Evolutionary conservation across 2,329 filamentous ascomycete species (phyloP).

Genomic region (Hymenoscyphus repandus): DNA sequence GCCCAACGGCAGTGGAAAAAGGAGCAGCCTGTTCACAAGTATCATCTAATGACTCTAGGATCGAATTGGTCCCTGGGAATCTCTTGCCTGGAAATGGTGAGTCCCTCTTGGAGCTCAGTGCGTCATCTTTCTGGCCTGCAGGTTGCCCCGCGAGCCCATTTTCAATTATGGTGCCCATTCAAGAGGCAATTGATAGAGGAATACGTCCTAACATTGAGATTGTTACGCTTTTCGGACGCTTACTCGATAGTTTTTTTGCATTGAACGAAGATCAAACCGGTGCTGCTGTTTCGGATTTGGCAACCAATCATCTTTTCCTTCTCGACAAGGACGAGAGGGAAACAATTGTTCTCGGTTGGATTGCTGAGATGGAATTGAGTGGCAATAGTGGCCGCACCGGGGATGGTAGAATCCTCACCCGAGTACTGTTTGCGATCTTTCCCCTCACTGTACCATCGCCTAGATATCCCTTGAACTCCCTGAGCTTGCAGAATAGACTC

Average conservation of each 20-base stretch:
- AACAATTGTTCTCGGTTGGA: slow-evolving; percentile 43
- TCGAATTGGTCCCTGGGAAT: no score
- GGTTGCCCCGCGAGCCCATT: not conserved
- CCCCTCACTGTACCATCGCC: slow-evolving; percentile 1
- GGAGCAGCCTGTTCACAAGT: no score
- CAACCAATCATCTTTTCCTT: slow-evolving; percentile 45
- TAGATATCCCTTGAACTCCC: not conserved
- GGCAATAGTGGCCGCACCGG: slow-evolving; percentile 30
- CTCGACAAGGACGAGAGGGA: slow-evolving; percentile 34
- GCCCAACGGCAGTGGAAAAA: no score
- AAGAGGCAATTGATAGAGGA: not conserved
- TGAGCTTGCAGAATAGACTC: slow-evolving; percentile 19
- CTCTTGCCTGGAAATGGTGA: no score
- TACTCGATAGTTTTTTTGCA: slow-evolving; percentile 41
- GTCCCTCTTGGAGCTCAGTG: no score
- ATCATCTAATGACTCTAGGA: no score
- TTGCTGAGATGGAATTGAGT: slow-evolving; percentile 35
- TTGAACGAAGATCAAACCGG: slow-evolving; percentile 44
- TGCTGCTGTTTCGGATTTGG: slow-evolving; percentile 45
- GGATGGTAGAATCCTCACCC: slow-evolving; percentile 42
- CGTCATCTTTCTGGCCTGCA: not conserved
- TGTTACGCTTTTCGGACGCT: not conserved
- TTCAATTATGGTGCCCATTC: not conserved
- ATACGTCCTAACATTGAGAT: not conserved
- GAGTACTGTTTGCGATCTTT: slow-evolving; percentile 36